A percentile compares a stretch with the other conserved stretches of the same genome.
phyloP scores from a whole-genome alignment of 495 filamentous ascomycete genomes.

The Aspergillus kassunensis region DNA sequence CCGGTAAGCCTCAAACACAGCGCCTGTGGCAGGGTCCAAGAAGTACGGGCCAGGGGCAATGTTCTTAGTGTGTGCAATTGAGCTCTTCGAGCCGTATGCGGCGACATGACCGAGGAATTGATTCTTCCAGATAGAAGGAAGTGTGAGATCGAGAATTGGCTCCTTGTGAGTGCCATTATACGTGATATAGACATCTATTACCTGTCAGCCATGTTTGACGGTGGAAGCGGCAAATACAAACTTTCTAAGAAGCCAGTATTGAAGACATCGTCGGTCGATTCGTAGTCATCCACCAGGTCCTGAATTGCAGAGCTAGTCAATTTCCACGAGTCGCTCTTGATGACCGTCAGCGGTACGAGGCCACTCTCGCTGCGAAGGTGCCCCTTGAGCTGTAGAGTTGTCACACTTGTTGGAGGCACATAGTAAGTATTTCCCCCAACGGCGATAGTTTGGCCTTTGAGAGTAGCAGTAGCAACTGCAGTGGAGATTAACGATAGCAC shows the following conservation, averaged over 20 bases:
- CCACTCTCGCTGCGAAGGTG: not conserved
- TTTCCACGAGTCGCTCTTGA: not conserved
- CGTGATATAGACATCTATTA: conserved; percentile 1
- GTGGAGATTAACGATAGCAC: not conserved
- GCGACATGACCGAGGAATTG: not conserved
- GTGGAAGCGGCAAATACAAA: not conserved
- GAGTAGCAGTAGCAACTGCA: not conserved
- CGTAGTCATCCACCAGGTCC: not conserved
- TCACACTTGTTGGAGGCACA: not conserved
- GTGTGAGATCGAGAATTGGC: not conserved
- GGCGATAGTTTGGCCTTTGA: not conserved
- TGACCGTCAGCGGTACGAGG: not conserved
- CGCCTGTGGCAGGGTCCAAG: conserved; percentile 5
- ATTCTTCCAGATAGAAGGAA: not conserved
- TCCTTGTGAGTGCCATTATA: not conserved
- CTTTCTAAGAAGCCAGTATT: not conserved
- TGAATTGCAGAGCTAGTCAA: not conserved
- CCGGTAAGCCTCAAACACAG: conserved; percentile 7
- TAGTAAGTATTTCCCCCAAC: conserved; percentile 1
- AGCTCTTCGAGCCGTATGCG: not conserved
- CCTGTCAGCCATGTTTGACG: not conserved
- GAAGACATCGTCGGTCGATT: not conserved
- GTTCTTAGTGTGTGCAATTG: not conserved
- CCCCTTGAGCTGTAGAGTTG: not conserved
- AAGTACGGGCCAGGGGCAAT: conserved; percentile 11